phyloP scores from a whole-genome alignment of 257 asterid species.

The Cruciata laevipes region DNA sequence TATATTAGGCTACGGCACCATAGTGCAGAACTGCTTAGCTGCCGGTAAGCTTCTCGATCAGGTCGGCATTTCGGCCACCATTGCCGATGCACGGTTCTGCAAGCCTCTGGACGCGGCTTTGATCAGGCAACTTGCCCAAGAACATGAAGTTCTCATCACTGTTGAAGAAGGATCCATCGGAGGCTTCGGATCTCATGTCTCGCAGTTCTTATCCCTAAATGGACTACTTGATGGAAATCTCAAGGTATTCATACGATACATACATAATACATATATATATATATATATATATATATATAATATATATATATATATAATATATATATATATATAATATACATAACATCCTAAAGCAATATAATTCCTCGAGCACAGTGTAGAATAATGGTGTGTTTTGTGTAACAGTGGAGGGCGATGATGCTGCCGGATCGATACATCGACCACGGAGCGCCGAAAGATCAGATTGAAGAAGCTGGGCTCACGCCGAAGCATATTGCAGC shows the following conservation, averaged over 20 bases:
- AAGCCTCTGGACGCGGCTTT: slow-evolving; percentile 30
- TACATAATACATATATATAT: too few relatives aligned
- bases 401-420: slow-evolving; percentile 63
- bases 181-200: slow-evolving; percentile 60
- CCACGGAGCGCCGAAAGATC: slow-evolving; percentile 53
- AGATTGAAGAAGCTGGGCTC: slow-evolving; percentile 58
- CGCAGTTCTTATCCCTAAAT: slow-evolving; percentile 47
- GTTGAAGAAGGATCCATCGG: slow-evolving; percentile 63
- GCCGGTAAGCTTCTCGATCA: slow-evolving; percentile 25
- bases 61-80: slow-evolving; percentile 20
- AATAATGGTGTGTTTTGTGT: not conserved
- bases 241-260: slow-evolving; percentile 26
- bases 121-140: slow-evolving; percentile 24
- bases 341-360: too few relatives aligned
- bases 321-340: too few relatives aligned
- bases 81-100: slow-evolving; percentile 37
- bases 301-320: too few relatives aligned
- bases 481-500: slow-evolving; percentile 55
- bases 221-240: slow-evolving; percentile 50
- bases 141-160: slow-evolving; percentile 50
- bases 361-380: too few relatives aligned
- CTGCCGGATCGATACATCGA: slow-evolving; percentile 62
- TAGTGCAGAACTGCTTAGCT: slow-evolving; percentile 26
- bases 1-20: slow-evolving; percentile 28
- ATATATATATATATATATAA: too few relatives aligned